phyloP scores from a whole-genome alignment of 306 rosid genomes.

The Herpetospermum pedunculosum region DNA sequence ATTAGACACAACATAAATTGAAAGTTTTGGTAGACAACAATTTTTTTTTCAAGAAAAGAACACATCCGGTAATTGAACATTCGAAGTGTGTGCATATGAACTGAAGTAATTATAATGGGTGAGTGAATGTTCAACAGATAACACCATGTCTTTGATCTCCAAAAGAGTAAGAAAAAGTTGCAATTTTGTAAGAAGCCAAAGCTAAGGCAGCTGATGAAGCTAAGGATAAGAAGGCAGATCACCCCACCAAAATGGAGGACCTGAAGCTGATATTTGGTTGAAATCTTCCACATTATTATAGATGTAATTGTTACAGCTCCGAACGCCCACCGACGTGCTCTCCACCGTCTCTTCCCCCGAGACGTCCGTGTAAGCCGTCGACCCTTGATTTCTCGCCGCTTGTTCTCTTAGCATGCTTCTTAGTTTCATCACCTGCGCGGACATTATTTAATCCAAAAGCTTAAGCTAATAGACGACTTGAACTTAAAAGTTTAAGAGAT shows the following conservation, averaged over 20 bases:
- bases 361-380: conserved; percentile 45
- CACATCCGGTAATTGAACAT: not conserved
- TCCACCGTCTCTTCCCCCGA: conserved; percentile 81
- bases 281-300: conserved; percentile 45
- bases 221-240: conserved; percentile 40
- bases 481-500: too few relatives aligned
- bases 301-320: conserved; percentile 28
- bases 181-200: not conserved
- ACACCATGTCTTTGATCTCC: not conserved
- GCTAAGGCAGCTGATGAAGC: not conserved
- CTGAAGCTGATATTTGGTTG: conserved; percentile 37
- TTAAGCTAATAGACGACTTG: not conserved
- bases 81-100: not conserved
- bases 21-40: too few relatives aligned
- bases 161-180: not conserved
- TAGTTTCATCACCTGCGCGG: conserved; percentile 50
- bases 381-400: conserved; percentile 36
- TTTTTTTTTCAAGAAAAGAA: not conserved
- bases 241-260: conserved; percentile 41
- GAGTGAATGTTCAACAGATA: not conserved
- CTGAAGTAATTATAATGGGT: not conserved
- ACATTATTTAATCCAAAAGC: not conserved
- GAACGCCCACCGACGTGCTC: conserved; percentile 47
- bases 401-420: conserved; percentile 56
- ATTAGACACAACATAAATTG: too few relatives aligned